Evolutionary conservation across 2,329 filamentous ascomycete species (phyloP), one percentile per base, ranked within the genome.

Genomic region (Cytospora piceicola): DNA sequence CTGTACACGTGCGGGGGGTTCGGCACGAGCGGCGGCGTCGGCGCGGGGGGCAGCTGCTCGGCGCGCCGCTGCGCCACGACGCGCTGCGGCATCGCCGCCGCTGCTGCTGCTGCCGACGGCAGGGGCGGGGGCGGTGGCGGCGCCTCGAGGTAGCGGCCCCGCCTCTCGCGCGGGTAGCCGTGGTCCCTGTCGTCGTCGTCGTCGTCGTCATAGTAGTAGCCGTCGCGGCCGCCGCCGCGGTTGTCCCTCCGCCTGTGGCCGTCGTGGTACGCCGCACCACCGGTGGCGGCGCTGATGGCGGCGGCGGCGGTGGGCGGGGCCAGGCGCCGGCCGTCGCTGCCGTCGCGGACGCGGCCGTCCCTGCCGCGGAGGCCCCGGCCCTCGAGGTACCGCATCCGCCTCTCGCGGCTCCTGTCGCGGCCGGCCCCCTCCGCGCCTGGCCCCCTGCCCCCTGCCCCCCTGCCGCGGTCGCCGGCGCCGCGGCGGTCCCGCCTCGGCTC

Each of bases 401-500:
- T 57, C 57, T 64, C 62, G 7, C 56, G 62, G 56, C 57, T 59
- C 27, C 55, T 22, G 51, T 63, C 63, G 8, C 63, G 59, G n/a
- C 66, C 66, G 20, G 17, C 29, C 12, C 9, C 58, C 3, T 17
- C 49, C 15, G 34, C 58, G 1, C 51, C 32, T 30, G n/a, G n/a
- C n/a, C 17, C 57, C n/a, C 34, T 52, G 39, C 36, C 52, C 42
- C 4, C 15, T 15, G 29, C 58, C 17, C 7, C 17, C 3, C 49
- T 54, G 0, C 30, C 49, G 20, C 36, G 17, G 2, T 24, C 46
- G 8, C 8, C n/a, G 14, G 39, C 59, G n/a, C 54, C 51, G 2
- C 67, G 64, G 22, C 64, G 61, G n/a, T 70, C 68, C 57, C 6
- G 8, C 54, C 53, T 51, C 30, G 61, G 53, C 61, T 57, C 61